phyloP scores from a whole-genome alignment of 2,329 filamentous ascomycete genomes.

The Penicillium hordei region DNA sequence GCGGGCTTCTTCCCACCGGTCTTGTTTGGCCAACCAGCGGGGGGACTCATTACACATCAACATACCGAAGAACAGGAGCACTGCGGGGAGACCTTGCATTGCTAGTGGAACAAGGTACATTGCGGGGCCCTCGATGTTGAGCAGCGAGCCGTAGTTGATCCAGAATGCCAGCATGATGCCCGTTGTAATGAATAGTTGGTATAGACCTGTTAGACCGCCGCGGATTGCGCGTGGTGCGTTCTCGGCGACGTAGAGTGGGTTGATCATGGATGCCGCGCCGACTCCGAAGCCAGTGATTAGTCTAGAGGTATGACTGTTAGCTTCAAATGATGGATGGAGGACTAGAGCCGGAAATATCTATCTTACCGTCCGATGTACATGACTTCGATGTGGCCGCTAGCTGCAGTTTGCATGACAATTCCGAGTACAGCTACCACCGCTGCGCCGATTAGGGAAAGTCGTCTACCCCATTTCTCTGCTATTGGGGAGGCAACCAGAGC shows the following conservation, averaged over 20 bases:
- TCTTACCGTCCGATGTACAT: conserved; percentile 66
- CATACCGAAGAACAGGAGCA: conserved; percentile 62
- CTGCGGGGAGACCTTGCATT: conserved; percentile 64
- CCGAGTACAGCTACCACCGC: conserved; percentile 61
- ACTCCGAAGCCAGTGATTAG: conserved; percentile 55
- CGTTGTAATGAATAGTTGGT: conserved; percentile 57
- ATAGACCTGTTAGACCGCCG: conserved; percentile 60
- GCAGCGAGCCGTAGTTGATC: conserved; percentile 56
- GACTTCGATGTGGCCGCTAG: conserved; percentile 58
- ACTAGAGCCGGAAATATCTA: neutral
- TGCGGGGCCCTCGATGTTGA: conserved; percentile 50
- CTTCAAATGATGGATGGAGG: neutral
- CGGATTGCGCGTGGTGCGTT: conserved; percentile 60
- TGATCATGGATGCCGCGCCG: conserved; percentile 56
- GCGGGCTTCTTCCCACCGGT: conserved; percentile 66
- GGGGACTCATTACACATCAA: conserved; percentile 64
- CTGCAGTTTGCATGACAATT: conserved; percentile 63
- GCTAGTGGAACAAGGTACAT: conserved; percentile 63
- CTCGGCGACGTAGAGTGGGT: conserved; percentile 62
- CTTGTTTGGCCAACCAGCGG: conserved; percentile 66
- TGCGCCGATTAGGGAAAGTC: conserved; percentile 55
- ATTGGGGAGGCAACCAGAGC: conserved; percentile 52
- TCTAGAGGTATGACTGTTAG: conserved; percentile 20
- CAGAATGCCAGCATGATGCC: conserved; percentile 49
- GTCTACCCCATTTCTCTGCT: conserved; percentile 55